Percentiles rank a stretch among this genome's conserved stretches.
Conservation (phyloP, 2,329 filamentous ascomycete species). For the Chaetomium strumarium region DNA sequence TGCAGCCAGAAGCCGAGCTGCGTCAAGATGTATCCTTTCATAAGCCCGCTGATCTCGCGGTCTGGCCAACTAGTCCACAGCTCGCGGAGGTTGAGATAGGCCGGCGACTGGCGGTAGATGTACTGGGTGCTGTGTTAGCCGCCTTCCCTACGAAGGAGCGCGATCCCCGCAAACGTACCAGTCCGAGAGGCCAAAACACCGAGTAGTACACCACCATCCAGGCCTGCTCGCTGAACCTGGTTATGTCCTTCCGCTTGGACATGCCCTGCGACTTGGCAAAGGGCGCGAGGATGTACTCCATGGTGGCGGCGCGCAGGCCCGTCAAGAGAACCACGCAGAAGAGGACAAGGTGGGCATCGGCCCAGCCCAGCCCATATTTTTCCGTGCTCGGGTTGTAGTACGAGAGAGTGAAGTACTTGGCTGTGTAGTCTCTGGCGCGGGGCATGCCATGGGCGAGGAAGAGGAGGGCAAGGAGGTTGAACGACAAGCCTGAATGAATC, state of each 20-base stretch:
- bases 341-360: constrained; percentile 72
- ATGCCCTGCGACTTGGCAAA: constrained; percentile 68
- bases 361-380: constrained; percentile 68
- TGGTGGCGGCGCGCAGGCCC: constrained; percentile 72
- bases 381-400: constrained; percentile 68
- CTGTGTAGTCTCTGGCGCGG: constrained; percentile 69
- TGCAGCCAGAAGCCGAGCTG: constrained; percentile 93
- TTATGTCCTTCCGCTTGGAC: constrained; percentile 65
- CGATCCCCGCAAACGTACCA: constrained; percentile 50
- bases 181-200: constrained; percentile 74
- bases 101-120: constrained; percentile 69
- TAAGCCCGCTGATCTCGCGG: constrained; percentile 64
- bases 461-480: constrained; percentile 79
- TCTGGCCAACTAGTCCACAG: constrained; percentile 84
- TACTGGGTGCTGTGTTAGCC: constrained; percentile 49
- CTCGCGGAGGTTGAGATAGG: constrained; percentile 69
- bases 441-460: constrained; percentile 80
- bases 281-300: constrained; percentile 83
- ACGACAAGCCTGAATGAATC: constrained; percentile 59
- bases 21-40: constrained; percentile 85
- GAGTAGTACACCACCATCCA: constrained; percentile 84
- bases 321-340: constrained; percentile 83
- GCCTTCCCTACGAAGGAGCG: too few species aligned
- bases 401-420: constrained; percentile 81
- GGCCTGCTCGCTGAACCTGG: constrained; percentile 88